A percentile compares a stretch with the other conserved stretches of the same genome.
Evolutionary conservation across 2,329 filamentous ascomycete species (phyloP).

Genomic region (Aspergillus udagawae): DNA sequence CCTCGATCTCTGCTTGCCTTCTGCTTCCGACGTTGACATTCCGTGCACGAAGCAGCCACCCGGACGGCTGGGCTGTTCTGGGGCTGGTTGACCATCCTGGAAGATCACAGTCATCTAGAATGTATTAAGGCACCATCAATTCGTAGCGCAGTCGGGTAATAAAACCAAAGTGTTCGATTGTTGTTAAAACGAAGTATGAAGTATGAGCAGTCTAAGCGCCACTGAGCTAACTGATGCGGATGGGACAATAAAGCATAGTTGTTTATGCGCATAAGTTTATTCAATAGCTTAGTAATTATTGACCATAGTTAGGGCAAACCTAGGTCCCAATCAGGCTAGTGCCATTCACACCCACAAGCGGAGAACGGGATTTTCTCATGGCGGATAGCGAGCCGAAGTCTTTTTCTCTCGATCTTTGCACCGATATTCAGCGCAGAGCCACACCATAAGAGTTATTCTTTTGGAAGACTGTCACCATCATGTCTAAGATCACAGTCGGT

Average conservation of each 20-base stretch:
- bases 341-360: constrained; percentile 35
- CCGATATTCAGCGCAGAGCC: constrained; percentile 50
- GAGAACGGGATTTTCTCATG: constrained; percentile 31
- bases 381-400: constrained; percentile 13
- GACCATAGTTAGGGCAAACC: constrained; percentile 19
- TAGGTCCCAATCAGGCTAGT: constrained; percentile 23
- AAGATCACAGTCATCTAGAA: neutral
- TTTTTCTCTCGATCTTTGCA: constrained; percentile 21
- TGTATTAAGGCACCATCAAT: neutral
- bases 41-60: constrained; percentile 37
- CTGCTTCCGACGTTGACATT: constrained; percentile 51
- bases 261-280: neutral
- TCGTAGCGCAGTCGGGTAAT: neutral
- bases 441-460: constrained; percentile 76
- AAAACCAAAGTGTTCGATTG: neutral
- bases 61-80: constrained; percentile 11
- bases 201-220: neutral
- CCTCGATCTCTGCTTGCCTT: constrained; percentile 33
- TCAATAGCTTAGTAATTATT: neutral
- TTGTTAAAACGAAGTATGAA: neutral
- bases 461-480: constrained; percentile 74
- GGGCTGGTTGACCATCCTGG: constrained; percentile 2
- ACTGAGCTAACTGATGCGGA: neutral
- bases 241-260: neutral
- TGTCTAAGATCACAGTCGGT: constrained; percentile 59